phyloP scores from a whole-genome alignment of 192 early-diverging fungal species.

The Obelidium mucronatum region DNA sequence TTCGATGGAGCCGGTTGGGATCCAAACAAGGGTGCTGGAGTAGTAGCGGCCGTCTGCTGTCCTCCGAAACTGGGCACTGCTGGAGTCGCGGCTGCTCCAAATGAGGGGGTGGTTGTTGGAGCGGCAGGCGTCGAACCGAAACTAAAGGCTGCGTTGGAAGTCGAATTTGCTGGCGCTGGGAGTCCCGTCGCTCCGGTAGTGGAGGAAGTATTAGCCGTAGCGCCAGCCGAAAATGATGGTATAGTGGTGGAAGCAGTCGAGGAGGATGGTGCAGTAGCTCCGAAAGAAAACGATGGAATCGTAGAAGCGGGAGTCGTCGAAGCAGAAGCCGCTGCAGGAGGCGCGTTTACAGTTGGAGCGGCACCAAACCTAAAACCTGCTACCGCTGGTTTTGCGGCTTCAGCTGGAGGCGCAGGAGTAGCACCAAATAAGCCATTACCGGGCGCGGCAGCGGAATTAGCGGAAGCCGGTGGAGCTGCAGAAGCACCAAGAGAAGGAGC shows the following conservation, averaged over 20 bases:
- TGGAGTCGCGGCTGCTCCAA: background rate
- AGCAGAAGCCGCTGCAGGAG: background rate
- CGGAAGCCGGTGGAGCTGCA: background rate
- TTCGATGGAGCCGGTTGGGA: background rate
- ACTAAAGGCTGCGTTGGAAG: background rate
- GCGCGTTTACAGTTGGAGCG: background rate
- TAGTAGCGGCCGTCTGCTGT: background rate
- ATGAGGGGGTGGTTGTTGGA: background rate
- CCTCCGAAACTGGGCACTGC: background rate
- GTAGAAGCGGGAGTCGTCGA: background rate
- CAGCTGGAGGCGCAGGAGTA: background rate
- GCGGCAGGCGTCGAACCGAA: background rate
- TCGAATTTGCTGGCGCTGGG: background rate
- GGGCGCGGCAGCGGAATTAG: background rate
- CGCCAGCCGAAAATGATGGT: background rate
- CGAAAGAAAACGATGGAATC: background rate
- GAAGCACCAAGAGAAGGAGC: background rate
- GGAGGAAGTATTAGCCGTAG: background rate
- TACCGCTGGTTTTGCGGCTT: background rate
- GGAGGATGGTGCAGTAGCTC: background rate
- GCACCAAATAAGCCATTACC: background rate
- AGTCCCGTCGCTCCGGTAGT: background rate
- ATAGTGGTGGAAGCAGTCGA: background rate
- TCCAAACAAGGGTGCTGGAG: background rate
- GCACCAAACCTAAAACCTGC: conserved; percentile 1